These are phyloP conservation scores for Leccinum variicolor DNA, from an alignment of 768 basidiomycete genomes.

Conservation along the genomic window DNA sequence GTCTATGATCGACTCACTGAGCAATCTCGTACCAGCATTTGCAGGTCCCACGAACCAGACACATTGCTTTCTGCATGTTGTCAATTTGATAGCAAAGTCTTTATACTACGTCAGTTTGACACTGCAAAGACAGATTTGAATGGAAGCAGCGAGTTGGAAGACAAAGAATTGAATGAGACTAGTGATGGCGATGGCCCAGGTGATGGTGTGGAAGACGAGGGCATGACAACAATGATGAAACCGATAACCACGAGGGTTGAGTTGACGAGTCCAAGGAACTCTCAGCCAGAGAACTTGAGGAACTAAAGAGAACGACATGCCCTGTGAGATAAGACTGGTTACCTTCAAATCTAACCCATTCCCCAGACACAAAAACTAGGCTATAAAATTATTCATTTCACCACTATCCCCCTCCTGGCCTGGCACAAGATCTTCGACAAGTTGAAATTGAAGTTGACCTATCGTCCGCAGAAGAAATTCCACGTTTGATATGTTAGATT, in stretches of 20 bases:
- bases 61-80: background rate
- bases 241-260: too few species aligned
- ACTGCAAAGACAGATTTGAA: background rate
- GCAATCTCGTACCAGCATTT: background rate
- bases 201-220: background rate
- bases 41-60: background rate
- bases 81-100: background rate
- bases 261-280: too few species aligned
- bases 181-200: too few species aligned
- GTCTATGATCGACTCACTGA: background rate
- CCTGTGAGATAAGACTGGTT: too few species aligned
- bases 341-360: too few species aligned
- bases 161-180: background rate
- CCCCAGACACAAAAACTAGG: background rate
- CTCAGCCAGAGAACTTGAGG: too few species aligned
- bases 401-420: background rate
- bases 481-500: too few species aligned
- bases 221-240: too few species aligned
- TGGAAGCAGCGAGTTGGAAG: background rate
- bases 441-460: background rate
- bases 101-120: background rate
- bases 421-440: background rate
- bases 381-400: background rate
- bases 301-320: too few species aligned
- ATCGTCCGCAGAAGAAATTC: background rate